phyloP scores from a whole-genome alignment of 2,329 filamentous ascomycete genomes.

The Fusarium phyllophilum region DNA sequence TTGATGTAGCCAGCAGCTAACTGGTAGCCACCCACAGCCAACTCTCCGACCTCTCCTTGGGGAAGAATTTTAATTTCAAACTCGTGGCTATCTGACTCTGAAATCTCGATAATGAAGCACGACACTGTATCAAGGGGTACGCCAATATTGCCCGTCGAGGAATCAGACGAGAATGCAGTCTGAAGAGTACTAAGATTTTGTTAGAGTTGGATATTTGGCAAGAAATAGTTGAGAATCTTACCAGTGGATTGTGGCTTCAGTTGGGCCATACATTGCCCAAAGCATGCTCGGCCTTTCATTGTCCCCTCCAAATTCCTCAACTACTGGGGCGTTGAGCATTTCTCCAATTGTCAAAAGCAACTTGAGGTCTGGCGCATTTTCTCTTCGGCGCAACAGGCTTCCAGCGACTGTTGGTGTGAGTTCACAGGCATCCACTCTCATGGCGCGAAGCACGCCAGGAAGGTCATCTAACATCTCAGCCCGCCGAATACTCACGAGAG shows the following conservation, averaged over 20 bases:
- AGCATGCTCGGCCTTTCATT: slow-evolving; percentile 69
- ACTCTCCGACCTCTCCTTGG: slow-evolving; percentile 76
- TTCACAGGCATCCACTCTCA: slow-evolving; percentile 85
- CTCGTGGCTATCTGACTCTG: slow-evolving; percentile 28
- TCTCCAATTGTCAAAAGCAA: slow-evolving; percentile 89
- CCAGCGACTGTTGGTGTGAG: slow-evolving; percentile 88
- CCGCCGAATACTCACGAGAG: slow-evolving; percentile 77
- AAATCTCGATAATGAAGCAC: slow-evolving; percentile 72
- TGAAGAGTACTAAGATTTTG: slow-evolving; percentile 70
- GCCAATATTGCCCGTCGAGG: slow-evolving; percentile 76
- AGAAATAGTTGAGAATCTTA: slow-evolving; percentile 44
- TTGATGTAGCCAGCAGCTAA: slow-evolving; percentile 86
- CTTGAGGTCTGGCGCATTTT: slow-evolving; percentile 73
- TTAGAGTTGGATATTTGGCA: not conserved
- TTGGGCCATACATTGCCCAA: slow-evolving; percentile 95
- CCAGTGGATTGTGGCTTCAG: slow-evolving; percentile 91
- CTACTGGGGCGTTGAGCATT: slow-evolving; percentile 83
- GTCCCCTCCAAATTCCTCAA: slow-evolving; percentile 80
- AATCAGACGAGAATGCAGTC: slow-evolving; percentile 65
- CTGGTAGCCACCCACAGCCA: slow-evolving; percentile 83
- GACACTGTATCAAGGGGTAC: slow-evolving; percentile 84
- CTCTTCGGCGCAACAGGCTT: slow-evolving; percentile 75
- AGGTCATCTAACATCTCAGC: slow-evolving; percentile 79
- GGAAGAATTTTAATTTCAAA: slow-evolving; percentile 65
- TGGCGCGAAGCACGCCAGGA: slow-evolving; percentile 68